Evolutionary conservation across 768 basidiomycete genomes (phyloP).

Genomic region (Boletales sp.): DNA sequence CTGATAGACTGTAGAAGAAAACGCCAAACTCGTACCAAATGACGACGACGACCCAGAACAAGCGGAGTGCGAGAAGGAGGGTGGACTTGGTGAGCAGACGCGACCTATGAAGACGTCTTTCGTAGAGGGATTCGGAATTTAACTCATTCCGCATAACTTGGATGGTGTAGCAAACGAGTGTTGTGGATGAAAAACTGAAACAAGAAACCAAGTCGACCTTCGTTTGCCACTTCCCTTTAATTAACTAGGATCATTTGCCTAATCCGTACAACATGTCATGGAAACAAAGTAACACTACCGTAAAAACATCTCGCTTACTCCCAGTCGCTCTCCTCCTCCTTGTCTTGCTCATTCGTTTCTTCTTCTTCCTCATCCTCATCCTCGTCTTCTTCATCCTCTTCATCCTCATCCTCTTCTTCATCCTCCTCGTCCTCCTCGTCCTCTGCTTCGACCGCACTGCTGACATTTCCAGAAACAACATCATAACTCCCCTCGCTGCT

Average conservation of each 20-base stretch:
- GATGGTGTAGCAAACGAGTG: background rate
- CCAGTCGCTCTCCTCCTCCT: conserved; percentile 47
- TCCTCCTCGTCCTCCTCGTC: conserved; percentile 24
- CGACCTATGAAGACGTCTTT: conserved; percentile 25
- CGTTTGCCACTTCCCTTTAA: conserved; percentile 12
- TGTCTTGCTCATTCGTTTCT: conserved; percentile 30
- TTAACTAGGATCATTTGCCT: conserved; percentile 1
- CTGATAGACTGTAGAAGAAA: conserved; percentile 55
- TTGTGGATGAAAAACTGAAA: background rate
- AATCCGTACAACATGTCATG: conserved; percentile 2
- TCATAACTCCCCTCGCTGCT: conserved; percentile 70
- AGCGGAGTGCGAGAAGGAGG: conserved; percentile 41
- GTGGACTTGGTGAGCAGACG: conserved; percentile 28
- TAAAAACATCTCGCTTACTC: conserved; percentile 36
- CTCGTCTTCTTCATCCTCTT: conserved; percentile 15
- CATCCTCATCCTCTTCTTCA: conserved; percentile 35
- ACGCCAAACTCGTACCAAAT: conserved; percentile 64
- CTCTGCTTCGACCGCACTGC: conserved; percentile 35
- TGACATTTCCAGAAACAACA: conserved; percentile 53
- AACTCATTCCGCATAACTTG: conserved; percentile 27
- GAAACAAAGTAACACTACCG: no score
- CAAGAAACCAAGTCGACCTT: background rate
- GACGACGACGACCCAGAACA: conserved; percentile 53
- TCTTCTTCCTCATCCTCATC: conserved; percentile 25
- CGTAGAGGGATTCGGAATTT: conserved; percentile 13